Percentiles rank a stretch among this genome's conserved stretches.
phyloP scores from a whole-genome alignment of 192 early-diverging fungal genomes.

The Coemansia sp. region DNA sequence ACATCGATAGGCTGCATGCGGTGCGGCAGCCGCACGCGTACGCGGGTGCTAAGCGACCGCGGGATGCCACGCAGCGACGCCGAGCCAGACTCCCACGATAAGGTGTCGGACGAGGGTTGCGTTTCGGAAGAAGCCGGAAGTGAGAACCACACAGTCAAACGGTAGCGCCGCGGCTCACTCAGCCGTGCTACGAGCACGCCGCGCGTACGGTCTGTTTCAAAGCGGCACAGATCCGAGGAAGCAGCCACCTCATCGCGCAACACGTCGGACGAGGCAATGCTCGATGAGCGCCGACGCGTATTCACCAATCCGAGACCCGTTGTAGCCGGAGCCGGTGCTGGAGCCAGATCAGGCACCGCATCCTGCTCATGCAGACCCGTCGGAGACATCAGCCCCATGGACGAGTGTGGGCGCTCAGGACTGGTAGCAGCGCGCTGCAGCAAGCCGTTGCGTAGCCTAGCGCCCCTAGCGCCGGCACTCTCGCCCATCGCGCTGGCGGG shows the following conservation, averaged over 20 bases:
- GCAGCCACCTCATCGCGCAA: neutral
- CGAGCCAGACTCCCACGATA: slow-evolving; percentile 11
- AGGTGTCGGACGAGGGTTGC: neutral
- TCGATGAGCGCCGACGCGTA: neutral
- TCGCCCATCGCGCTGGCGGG: slow-evolving; percentile 12
- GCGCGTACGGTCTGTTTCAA: slow-evolving; percentile 11
- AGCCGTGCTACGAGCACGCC: slow-evolving; percentile 16
- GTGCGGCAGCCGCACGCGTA: slow-evolving; percentile 22
- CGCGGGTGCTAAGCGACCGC: slow-evolving; percentile 14
- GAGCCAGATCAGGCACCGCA: neutral
- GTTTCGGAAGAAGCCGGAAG: slow-evolving; percentile 5
- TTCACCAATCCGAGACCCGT: neutral
- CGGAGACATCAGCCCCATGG: slow-evolving; percentile 16
- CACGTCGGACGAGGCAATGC: neutral
- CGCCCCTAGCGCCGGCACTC: neutral
- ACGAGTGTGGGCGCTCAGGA: slow-evolving; percentile 17
- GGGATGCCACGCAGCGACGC: slow-evolving; percentile 13
- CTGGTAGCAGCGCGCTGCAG: neutral
- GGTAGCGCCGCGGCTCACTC: slow-evolving; percentile 10
- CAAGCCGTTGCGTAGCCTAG: neutral
- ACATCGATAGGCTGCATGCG: neutral
- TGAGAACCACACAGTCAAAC: slow-evolving; percentile 17
- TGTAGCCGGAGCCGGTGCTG: neutral
- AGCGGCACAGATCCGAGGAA: slow-evolving; percentile 2
- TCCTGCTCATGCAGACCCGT: too few species aligned